Percentiles rank a stretch among this genome's conserved stretches.
Evolutionary conservation across 2,329 filamentous ascomycete genomes (phyloP).

Genomic region (Bipolaris sorokiniana): DNA sequence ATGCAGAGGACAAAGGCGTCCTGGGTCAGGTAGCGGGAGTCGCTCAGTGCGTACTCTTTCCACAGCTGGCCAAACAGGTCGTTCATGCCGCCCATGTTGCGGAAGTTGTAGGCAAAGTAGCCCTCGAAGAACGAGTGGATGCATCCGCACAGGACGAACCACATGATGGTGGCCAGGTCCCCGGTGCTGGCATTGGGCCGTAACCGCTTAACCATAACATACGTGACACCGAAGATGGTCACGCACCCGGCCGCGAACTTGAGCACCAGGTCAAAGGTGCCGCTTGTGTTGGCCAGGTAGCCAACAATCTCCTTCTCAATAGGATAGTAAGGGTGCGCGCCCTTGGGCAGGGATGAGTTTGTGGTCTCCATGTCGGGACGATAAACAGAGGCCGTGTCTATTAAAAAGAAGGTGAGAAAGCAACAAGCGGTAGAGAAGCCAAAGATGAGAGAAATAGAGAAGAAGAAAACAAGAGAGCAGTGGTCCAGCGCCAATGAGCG

Average conservation of each 20-base stretch:
- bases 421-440: neutral
- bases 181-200: constrained; percentile 59
- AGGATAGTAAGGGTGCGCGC: constrained; percentile 73
- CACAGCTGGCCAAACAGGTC: constrained; percentile 83
- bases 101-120: constrained; percentile 77
- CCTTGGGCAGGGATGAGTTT: constrained; percentile 23
- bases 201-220: constrained; percentile 58
- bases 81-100: constrained; percentile 68
- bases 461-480: constrained; percentile 1
- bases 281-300: constrained; percentile 70
- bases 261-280: constrained; percentile 63
- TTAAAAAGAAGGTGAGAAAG: neutral
- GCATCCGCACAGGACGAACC: constrained; percentile 76
- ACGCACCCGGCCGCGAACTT: constrained; percentile 65
- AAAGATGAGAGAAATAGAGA: neutral
- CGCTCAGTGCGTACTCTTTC: constrained; percentile 90
- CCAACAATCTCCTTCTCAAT: constrained; percentile 65
- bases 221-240: constrained; percentile 64
- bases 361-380: constrained; percentile 15
- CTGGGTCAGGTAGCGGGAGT: constrained; percentile 83
- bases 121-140: constrained; percentile 86
- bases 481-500: neutral
- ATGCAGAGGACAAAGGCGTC: constrained; percentile 84
- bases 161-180: constrained; percentile 69
- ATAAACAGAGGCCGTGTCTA: no score